Base-by-base conservation (phyloP, 2,329 filamentous ascomycete genomes). In the Venturia oleaginea region DNA sequence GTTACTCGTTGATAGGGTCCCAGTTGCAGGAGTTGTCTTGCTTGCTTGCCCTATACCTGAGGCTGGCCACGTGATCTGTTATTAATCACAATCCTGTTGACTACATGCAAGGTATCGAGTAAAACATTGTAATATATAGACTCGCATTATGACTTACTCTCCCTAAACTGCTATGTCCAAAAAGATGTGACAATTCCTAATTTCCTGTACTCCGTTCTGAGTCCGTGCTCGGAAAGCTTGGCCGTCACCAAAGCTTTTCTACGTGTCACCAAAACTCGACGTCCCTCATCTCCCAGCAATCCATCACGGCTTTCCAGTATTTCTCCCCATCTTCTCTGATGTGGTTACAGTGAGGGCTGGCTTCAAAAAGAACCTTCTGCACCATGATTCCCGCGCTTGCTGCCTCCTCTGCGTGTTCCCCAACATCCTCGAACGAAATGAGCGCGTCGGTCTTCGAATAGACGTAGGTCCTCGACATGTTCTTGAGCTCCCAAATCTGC, bases 301-400 rank as follows among this genome's bases (percentile, higher is more conserved):
- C 27, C 17, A 19, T 55, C 27, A 78, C 68, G 10, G 72, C 72
- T 22, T 62, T 66, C 86, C 85, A 88, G 69, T 88, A 89, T 70
- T 80, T 77, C 43, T 78, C 78, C 0, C 81, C 79, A 63, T 85
- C 79, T 71, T 79, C 74, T 22, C 81, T 76, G 75, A 88, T 81
- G 69, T 88, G 84, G 1, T 82, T 83, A n/a, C 86, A 85, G 71
- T 89, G 86, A 1, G 79, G 75, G 60, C 81, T 85, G 3, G 80
- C 81, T 61, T 84, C 78, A 66, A 88, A 88, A 34, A 80, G 69
- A 64, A 83, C 81, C 24, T 77, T 74, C 1, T 78, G 75, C 1
- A 81, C 79, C 27, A 71, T 69, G 67, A 81, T 86, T 0, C 85
- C 85, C 62, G 76, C 75, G 13, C 70, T 69, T 65, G 70, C 75